A percentile compares a stretch with the other conserved stretches of the same genome.
These are phyloP conservation scores for Aeminium ludgeri DNA, from an alignment of 495 filamentous ascomycete species.

Conservation along the genomic window DNA sequence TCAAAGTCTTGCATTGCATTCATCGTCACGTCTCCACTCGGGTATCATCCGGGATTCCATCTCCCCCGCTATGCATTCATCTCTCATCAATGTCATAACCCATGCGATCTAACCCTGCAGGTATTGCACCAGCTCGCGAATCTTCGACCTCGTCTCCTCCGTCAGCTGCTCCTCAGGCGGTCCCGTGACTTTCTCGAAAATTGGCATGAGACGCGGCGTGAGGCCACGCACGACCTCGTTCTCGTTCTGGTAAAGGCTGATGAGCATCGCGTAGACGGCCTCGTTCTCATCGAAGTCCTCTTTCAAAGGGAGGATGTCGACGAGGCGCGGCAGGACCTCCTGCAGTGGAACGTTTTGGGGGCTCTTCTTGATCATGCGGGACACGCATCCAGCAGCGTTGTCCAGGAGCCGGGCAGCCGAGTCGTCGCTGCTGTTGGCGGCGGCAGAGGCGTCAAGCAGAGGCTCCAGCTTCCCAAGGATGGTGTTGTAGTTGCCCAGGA, in stretches of 20 bases:
- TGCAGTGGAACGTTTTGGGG: conserved; percentile 60
- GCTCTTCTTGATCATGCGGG: conserved; percentile 75
- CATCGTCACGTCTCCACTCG: too few species aligned
- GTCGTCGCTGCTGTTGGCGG: conserved; percentile 1
- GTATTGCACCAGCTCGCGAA: conserved; percentile 56
- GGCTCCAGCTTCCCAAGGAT: conserved; percentile 75
- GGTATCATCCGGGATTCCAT: too few species aligned
- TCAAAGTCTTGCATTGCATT: too few species aligned
- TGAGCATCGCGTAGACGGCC: conserved; percentile 73
- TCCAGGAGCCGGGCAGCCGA: conserved; percentile 61
- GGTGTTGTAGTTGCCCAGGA: conserved; percentile 53
- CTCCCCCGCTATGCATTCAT: background rate
- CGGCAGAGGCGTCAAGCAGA: conserved; percentile 45
- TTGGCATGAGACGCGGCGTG: conserved; percentile 57
- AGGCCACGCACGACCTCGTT: conserved; percentile 26
- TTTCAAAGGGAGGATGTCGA: conserved; percentile 66
- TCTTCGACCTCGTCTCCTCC: conserved; percentile 53
- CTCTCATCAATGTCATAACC: background rate
- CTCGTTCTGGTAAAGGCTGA: conserved; percentile 64
- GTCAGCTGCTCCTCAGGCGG: conserved; percentile 72
- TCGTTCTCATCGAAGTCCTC: conserved; percentile 96
- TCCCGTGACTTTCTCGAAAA: conserved; percentile 65
- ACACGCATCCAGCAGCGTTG: conserved; percentile 85
- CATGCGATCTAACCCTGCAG: conserved; percentile 27
- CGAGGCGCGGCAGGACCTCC: conserved; percentile 66